Evolutionary conservation across 306 rosid species (phyloP).

Genomic region (Parietaria judaica): DNA sequence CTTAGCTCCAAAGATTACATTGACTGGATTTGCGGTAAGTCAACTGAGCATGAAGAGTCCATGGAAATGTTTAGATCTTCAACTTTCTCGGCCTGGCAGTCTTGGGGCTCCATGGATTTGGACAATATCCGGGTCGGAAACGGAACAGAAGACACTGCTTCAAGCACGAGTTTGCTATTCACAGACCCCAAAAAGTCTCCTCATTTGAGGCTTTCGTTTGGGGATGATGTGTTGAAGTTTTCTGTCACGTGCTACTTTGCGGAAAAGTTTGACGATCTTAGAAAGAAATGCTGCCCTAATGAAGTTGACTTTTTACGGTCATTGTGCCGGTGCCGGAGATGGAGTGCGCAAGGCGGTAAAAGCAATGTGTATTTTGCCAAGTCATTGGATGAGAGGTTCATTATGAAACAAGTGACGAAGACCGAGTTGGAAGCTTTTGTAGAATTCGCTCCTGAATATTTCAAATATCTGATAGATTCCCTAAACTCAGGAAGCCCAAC

Average conservation of each 20-base stretch:
- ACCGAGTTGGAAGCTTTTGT: conserved; percentile 89
- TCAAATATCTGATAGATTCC: conserved; percentile 68
- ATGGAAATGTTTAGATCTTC: conserved; percentile 53
- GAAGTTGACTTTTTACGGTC: conserved; percentile 81
- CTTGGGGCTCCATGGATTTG: conserved; percentile 59
- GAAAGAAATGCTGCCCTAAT: conserved; percentile 80
- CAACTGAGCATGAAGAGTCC: conserved; percentile 34
- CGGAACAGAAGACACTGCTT: conserved; percentile 73
- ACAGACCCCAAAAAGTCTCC: conserved; percentile 61
- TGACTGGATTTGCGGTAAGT: conserved; percentile 65
- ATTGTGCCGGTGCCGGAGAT: conserved; percentile 76
- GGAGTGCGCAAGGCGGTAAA: conserved; percentile 99
- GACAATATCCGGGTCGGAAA: conserved; percentile 63
- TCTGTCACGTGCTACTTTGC: conserved; percentile 94
- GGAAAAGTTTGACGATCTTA: conserved; percentile 71
- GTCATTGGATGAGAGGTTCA: conserved; percentile 89
- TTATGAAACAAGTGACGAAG: conserved; percentile 83
- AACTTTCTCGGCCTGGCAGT: conserved; percentile 64
- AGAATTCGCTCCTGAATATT: conserved; percentile 82
- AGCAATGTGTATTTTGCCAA: conserved; percentile 96
- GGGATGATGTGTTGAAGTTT: conserved; percentile 76
- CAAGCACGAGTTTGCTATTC: conserved; percentile 53
- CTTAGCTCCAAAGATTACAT: conserved; percentile 71
- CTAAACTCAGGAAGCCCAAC: conserved; percentile 76
- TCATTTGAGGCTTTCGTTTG: conserved; percentile 68